Evolutionary conservation across 768 basidiomycete species (phyloP).

Genomic region (Russula emetica): DNA sequence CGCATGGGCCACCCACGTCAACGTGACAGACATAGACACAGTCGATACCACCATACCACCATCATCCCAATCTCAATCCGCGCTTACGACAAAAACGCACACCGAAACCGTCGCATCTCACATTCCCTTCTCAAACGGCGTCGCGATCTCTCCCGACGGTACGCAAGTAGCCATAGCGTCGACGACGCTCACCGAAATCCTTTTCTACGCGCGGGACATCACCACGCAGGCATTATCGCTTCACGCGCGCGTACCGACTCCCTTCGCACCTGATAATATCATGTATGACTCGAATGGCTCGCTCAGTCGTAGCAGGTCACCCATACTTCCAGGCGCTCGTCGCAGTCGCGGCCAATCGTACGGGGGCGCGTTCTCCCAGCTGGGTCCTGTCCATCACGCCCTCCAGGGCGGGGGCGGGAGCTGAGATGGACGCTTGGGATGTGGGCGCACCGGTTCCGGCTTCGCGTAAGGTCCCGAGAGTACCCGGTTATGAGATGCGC

Average conservation of each 20-base stretch:
- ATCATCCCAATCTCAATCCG: neutral
- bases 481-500: slow-evolving; percentile 42
- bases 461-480: slow-evolving; percentile 38
- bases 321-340: slow-evolving; percentile 55
- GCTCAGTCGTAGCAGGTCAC: slow-evolving; percentile 62
- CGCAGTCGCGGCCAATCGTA: slow-evolving; percentile 43
- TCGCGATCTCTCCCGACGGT: slow-evolving; percentile 51
- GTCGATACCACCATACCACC: neutral
- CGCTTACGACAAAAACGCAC: slow-evolving; percentile 32
- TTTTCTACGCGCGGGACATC: slow-evolving; percentile 49
- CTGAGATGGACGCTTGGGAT: slow-evolving; percentile 36
- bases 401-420: slow-evolving; percentile 11
- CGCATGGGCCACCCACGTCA: slow-evolving; percentile 55
- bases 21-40: slow-evolving; percentile 26
- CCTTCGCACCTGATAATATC: slow-evolving; percentile 62
- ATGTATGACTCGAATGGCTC: slow-evolving; percentile 45
- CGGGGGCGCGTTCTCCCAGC: slow-evolving; percentile 44
- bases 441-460: slow-evolving; percentile 47
- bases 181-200: slow-evolving; percentile 45
- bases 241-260: slow-evolving; percentile 43
- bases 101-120: slow-evolving; percentile 37
- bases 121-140: slow-evolving; percentile 65
- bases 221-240: slow-evolving; percentile 43
- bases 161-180: slow-evolving; percentile 54
- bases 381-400: slow-evolving; percentile 51